phyloP scores from a whole-genome alignment of 768 basidiomycete species.

The Hericium rajendrae region DNA sequence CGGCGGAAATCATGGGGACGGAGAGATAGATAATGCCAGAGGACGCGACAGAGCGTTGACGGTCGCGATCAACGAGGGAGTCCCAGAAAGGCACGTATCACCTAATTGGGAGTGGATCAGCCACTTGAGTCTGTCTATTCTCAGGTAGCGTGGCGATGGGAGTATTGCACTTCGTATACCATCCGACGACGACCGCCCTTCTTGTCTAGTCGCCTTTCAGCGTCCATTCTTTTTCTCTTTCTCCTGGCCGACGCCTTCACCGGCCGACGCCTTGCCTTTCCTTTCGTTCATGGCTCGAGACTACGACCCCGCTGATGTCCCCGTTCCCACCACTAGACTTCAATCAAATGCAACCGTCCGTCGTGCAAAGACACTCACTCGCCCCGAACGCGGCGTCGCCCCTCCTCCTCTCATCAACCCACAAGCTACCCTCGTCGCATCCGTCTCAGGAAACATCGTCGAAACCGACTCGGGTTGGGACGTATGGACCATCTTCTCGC shows the following conservation, averaged over 20 bases:
- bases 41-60: not conserved
- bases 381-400: slow-evolving; percentile 90
- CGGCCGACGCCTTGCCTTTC: slow-evolving; percentile 8
- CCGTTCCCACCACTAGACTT: slow-evolving; percentile 11
- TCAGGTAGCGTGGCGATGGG: no score
- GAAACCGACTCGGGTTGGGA: slow-evolving; percentile 31
- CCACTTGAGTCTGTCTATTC: not conserved
- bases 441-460: slow-evolving; percentile 28
- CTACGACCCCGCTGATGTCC: slow-evolving; percentile 10
- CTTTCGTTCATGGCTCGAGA: slow-evolving; percentile 9
- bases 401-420: slow-evolving; percentile 93
- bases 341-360: slow-evolving; percentile 50
- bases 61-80: not conserved
- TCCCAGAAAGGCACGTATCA: not conserved
- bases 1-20: not conserved
- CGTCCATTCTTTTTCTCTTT: slow-evolving; percentile 1
- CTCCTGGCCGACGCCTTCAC: slow-evolving; percentile 7
- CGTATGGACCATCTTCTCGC: slow-evolving; percentile 77
- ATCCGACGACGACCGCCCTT: not conserved
- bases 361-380: slow-evolving; percentile 90
- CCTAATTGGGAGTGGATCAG: not conserved
- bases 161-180: no score
- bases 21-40: not conserved
- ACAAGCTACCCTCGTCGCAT: slow-evolving; percentile 33
- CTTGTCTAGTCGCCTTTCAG: not conserved